Evolutionary conservation across 1,284 basidiomycete genomes (phyloP), one percentile per base, ranked within the genome.

Genomic region (Moesziomyces globuligerus): DNA sequence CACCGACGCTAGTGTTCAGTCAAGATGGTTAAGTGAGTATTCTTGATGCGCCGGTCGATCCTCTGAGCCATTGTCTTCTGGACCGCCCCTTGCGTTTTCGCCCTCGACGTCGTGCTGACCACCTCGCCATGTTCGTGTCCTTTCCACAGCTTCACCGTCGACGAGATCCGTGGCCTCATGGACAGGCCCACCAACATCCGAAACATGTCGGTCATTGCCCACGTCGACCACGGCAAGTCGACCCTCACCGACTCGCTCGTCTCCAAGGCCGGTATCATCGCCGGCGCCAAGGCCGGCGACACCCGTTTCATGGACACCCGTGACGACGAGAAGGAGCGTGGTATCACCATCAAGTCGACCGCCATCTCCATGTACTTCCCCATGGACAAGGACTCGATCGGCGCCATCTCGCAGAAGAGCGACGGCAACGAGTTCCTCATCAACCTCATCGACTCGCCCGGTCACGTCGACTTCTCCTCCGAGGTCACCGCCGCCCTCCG

Each of bases 331-430:
- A 98, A 97, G 85, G 96, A 98, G 85, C 94, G 96, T 86, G 96
- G 96, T 88, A 99, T 99, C 83, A 99, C 96, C 65, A 99, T 99
- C 87, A 99, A 99, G 87, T 98, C 96, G 46, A 99, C 96, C 44
- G 96, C 95, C 83, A 98, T 98, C 84, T 97, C 96, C 67, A 98
- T 98, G 96, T 98, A 96, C 87, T 98, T 99, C 85, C 90, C 93
- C 86, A 88, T 99, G 83, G 85, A 87, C 83, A 93, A 96, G 87
- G 94, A 97, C 20, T 67, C 78, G 44, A 65, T 81, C 44, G 79
- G 83, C 18, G 87, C 90, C 68, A 90, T 98, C 85, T 91, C 93
- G 85, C 94, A 98, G 87, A 92, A 95, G 86, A 95, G 92, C 42
- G 89, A 90, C 4, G 94, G 93, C 77, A 89, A 89, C 84, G 93